A percentile compares a stretch with the other conserved stretches of the same genome.
Conservation (phyloP, 805 yeast genomes). For the Candida ulmi region DNA sequence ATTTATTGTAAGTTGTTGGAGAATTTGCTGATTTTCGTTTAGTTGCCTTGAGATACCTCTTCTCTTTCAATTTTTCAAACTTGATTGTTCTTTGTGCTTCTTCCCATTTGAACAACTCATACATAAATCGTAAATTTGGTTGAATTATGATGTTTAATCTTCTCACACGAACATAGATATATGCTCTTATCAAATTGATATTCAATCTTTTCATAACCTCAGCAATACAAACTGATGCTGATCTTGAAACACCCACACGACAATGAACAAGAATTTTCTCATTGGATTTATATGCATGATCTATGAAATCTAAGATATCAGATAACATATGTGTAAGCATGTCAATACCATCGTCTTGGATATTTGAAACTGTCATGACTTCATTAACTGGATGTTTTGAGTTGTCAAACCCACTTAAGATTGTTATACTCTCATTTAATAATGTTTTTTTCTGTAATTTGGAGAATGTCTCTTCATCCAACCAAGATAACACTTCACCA, state of each 20-base stretch:
- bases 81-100: conserved; percentile 21
- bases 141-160: conserved; percentile 89
- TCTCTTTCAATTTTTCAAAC: conserved; percentile 1
- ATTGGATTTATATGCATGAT: conserved; percentile 38
- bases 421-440: conserved; percentile 14
- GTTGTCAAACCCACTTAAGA: conserved; percentile 9
- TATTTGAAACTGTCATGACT: conserved; percentile 55
- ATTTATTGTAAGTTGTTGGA: background rate
- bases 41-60: background rate
- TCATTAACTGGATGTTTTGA: conserved; percentile 17
- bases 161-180: conserved; percentile 82
- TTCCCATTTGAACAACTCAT: conserved; percentile 76
- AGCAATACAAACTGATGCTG: conserved; percentile 94
- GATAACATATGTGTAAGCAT: conserved; percentile 59
- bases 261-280: conserved; percentile 79
- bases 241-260: conserved; percentile 91
- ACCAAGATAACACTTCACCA: conserved; percentile 76
- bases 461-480: conserved; percentile 21
- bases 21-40: background rate
- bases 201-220: conserved; percentile 80
- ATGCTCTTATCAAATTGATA: conserved; percentile 70
- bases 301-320: conserved; percentile 60
- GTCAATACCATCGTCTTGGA: conserved; percentile 91
- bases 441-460: conserved; percentile 9
- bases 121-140: conserved; percentile 88